Evolutionary conservation across 1,139 yeast genomes (phyloP), one percentile per base, ranked within the genome.

Genomic region (Sugiyamaella novakii): DNA sequence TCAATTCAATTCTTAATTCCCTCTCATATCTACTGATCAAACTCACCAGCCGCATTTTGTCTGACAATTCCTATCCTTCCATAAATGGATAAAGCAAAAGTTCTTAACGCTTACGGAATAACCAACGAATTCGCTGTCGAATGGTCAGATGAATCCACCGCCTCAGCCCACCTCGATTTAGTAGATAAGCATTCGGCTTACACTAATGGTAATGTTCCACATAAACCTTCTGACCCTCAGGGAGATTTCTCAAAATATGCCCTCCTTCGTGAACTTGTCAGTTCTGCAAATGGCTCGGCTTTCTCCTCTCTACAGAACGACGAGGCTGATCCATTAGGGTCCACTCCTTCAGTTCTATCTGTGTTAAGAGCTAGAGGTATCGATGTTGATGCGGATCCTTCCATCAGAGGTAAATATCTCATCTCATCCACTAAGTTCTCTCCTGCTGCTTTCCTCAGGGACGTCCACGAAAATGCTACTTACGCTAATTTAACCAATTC

Each of bases 401-500:
- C 53, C 2, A 43, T 56, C 5, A 57, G 70, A 31, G 70, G 75
- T 49, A 76, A 79, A 55, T 87, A 77, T 66, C 71, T 87, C 56
- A 81, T 88, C 33, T 81, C 85, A 29, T 83, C 89, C 2, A 84
- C 86, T 54, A 71, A 76, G 38, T 91, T 91, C 71, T 81, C 84
- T 57, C 81, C 95, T 2, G 79, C 80, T 50, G 73, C 76, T 49
- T 91, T 83, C 63, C 69, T 91, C 55, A 78, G 84, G 27, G 79
- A 81, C 10, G 76, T 89, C 3, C 96, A 89, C 63, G 73, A 76
- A 8, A 81, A 81, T 38, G 85, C 89, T 29, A 75, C 91, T 0
- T 82, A 84, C 49, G 79, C 78, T 15, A 80, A 84, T 33, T 72
- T 89, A 55, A 70, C 75, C 25, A 63, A 69, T 7, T 80, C 88